phyloP scores from a whole-genome alignment of 495 filamentous ascomycete species.

The Tuber umbilicatum region DNA sequence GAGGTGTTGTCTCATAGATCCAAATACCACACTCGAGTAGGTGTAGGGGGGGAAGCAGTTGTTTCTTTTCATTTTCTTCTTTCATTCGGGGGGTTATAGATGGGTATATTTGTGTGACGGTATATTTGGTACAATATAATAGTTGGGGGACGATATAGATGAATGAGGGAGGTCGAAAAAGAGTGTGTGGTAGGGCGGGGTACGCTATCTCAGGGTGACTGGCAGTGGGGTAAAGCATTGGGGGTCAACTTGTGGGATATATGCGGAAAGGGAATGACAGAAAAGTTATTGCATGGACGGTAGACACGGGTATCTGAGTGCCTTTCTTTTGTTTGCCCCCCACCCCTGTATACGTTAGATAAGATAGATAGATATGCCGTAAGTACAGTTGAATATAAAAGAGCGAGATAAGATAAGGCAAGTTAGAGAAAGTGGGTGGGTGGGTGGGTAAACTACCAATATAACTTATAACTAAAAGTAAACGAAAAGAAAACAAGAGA shows the following conservation, averaged over 20 bases:
- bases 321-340: neutral
- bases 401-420: neutral
- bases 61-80: neutral
- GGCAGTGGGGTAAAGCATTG: neutral
- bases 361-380: neutral
- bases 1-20: neutral
- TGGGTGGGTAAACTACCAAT: neutral
- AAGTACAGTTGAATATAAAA: neutral
- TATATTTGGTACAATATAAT: neutral
- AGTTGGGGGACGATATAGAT: neutral
- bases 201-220: neutral
- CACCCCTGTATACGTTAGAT: neutral
- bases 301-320: neutral
- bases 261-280: neutral
- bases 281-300: neutral
- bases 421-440: neutral
- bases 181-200: neutral
- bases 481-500: neutral
- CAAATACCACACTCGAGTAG: neutral
- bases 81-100: neutral
- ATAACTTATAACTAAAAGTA: neutral
- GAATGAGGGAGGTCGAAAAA: neutral
- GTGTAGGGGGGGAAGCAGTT: neutral
- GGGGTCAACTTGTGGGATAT: neutral
- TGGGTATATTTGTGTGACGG: neutral